Evolutionary conservation across 2,329 filamentous ascomycete genomes (phyloP), one percentile per base, ranked within the genome.

Genomic region (Ilyonectria mors-panacis): DNA sequence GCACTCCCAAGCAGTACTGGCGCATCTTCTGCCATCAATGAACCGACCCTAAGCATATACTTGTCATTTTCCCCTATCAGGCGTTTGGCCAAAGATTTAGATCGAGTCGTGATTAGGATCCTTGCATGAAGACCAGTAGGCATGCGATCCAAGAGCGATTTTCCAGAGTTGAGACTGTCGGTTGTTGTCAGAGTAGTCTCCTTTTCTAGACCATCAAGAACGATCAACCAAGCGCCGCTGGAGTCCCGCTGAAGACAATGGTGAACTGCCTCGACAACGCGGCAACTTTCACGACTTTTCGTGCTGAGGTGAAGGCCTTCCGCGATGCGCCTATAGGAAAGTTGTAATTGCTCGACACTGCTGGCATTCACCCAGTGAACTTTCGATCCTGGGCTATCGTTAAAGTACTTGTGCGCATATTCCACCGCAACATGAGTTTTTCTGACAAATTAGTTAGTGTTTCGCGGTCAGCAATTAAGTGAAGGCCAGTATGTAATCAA

Each of bases 401-500:
- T 17, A 23, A 48, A 28, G 13, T 59, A 68, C 15, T 26, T 19
- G 33, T 66, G 47, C 5, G 65, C 55, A 21, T 67, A 67, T 44
- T 67, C 65, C 6, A 63, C 59, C 10, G 65, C 65, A 30, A 67
- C 44, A 8, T 67, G 65, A 6, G 65, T 67, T 17, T 67, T 64
- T 8, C 59, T 59, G 7, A 4, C 19, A 35, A 19, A 23, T 6
- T 17, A 1, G 42, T 63, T 15, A 57, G 51, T 4, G 10, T 10
- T 6, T 6, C 26, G 37, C 21, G 39, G n/a, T 15, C 21, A n/a
- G n/a, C n/a, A n/a, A n/a, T n/a, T n/a, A n/a, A n/a, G n/a, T n/a
- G n/a, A n/a, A n/a, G n/a, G n/a, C n/a, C n/a, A n/a, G 21, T 21
- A 9, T 9, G 8, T 26, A 10, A 2, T 13, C 21, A 6, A 8